phyloP scores from a whole-genome alignment of 2,329 filamentous ascomycete species.

The Epichloe uncinata region DNA sequence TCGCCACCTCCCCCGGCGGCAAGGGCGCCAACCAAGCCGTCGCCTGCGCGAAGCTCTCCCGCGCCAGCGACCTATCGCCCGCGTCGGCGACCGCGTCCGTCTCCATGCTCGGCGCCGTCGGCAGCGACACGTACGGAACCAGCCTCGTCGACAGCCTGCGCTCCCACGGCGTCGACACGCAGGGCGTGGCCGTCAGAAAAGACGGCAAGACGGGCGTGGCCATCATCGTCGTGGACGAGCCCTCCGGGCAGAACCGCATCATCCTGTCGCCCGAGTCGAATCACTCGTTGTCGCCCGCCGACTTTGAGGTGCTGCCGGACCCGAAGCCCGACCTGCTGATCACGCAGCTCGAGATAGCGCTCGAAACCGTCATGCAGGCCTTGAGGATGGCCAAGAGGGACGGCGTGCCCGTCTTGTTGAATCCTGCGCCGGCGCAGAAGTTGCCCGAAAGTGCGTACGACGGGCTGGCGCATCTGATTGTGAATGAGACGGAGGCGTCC shows the following conservation, averaged over 20 bases:
- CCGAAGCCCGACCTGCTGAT: slow-evolving; percentile 49
- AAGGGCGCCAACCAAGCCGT: slow-evolving; percentile 96
- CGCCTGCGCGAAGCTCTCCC: slow-evolving; percentile 70
- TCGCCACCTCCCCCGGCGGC: slow-evolving; percentile 72
- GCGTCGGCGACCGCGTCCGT: slow-evolving; percentile 27
- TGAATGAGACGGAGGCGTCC: slow-evolving; percentile 84
- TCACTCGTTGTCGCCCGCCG: slow-evolving; percentile 27
- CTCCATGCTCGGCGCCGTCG: slow-evolving; percentile 63
- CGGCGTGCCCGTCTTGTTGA: slow-evolving; percentile 57
- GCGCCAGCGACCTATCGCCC: slow-evolving; percentile 27
- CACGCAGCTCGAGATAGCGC: slow-evolving; percentile 67
- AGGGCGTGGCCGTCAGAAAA: slow-evolving; percentile 31
- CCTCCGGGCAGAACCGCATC: slow-evolving; percentile 64
- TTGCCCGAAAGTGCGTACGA: slow-evolving; percentile 54
- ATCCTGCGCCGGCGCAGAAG: slow-evolving; percentile 65
- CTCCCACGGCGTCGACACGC: slow-evolving; percentile 48
- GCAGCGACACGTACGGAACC: slow-evolving; percentile 51
- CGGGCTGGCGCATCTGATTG: slow-evolving; percentile 62
- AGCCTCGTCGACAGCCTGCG: slow-evolving; percentile 45
- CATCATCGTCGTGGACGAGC: slow-evolving; percentile 62
- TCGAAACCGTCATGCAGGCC: slow-evolving; percentile 50
- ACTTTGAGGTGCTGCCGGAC: slow-evolving; percentile 21
- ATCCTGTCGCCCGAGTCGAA: slow-evolving; percentile 63
- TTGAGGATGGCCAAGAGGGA: slow-evolving; percentile 35
- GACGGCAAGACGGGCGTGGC: slow-evolving; percentile 53